Conservation (phyloP, 2,329 filamentous ascomycete species). For the Aspergillus spinulosporus region DNA sequence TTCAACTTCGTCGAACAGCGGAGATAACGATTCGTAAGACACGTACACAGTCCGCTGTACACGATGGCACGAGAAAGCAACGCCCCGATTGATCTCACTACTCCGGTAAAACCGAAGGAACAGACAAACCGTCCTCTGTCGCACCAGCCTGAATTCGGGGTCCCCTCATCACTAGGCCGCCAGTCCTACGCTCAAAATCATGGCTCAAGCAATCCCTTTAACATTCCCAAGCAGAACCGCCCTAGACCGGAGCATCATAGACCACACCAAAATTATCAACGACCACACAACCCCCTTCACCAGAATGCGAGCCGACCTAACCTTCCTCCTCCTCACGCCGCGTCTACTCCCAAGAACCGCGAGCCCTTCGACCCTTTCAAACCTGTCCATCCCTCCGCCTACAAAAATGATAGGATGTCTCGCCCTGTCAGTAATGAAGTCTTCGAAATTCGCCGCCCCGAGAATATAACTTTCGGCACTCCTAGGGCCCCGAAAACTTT, state of each 20-base stretch:
- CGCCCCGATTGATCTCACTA: conserved; percentile 4
- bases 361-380: conserved; percentile 44
- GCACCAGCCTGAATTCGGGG: conserved; percentile 57
- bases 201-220: conserved; percentile 50
- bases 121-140: conserved; percentile 31
- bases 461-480: conserved; percentile 50
- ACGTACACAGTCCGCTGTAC: not conserved
- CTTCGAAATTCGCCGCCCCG: conserved; percentile 52
- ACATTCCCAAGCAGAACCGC: conserved; percentile 52
- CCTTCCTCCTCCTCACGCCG: conserved; percentile 18
- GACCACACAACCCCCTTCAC: conserved; percentile 23
- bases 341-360: conserved; percentile 27
- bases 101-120: conserved; percentile 11
- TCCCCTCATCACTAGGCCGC: conserved; percentile 55
- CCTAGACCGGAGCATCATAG: conserved; percentile 54
- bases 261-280: conserved; percentile 23
- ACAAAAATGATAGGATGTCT: conserved; percentile 31
- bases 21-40: not conserved
- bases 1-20: not conserved
- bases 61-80: conserved; percentile 16
- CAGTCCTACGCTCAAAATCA: conserved; percentile 40
- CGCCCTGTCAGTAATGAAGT: conserved; percentile 30
- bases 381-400: conserved; percentile 39
- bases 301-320: conserved; percentile 22
- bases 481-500: conserved; percentile 53